A percentile compares a stretch with the other conserved stretches of the same genome.
These are phyloP conservation scores for Rhodotorula sp. DNA, from an alignment of 1,284 basidiomycete species.

Conservation along the genomic window DNA sequence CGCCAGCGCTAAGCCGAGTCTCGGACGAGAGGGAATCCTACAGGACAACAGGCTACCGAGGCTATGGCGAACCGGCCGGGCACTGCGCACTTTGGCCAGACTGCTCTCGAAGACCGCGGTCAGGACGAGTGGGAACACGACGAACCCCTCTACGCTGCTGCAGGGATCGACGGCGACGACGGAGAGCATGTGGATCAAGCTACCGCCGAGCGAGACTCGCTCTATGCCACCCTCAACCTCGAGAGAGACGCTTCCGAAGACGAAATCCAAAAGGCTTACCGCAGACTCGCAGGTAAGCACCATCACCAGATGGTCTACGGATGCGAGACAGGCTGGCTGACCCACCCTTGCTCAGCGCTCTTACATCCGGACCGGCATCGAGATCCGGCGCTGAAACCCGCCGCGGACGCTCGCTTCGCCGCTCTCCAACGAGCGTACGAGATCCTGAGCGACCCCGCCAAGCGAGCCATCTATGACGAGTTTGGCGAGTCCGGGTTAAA, in stretches of 20 bases:
- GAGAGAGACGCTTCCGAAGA: slow-evolving; percentile 31
- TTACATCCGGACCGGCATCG: slow-evolving; percentile 81
- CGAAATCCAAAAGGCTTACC: slow-evolving; percentile 38
- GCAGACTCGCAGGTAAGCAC: slow-evolving; percentile 32
- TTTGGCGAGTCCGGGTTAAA: slow-evolving; percentile 64
- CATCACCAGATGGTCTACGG: too few species aligned
- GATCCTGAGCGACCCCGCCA: slow-evolving; percentile 69
- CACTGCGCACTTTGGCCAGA: neutral
- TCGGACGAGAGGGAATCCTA: too few species aligned
- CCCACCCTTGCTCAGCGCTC: slow-evolving; percentile 51
- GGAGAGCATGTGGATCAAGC: slow-evolving; percentile 7
- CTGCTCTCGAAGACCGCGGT: neutral
- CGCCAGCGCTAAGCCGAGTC: neutral
- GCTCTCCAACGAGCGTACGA: slow-evolving; percentile 65
- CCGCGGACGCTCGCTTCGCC: slow-evolving; percentile 66
- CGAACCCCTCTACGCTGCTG: slow-evolving; percentile 12
- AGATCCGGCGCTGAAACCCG: slow-evolving; percentile 59
- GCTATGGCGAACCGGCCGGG: neutral
- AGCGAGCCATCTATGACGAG: slow-evolving; percentile 72
- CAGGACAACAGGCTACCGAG: too few species aligned
- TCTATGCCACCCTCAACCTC: slow-evolving; percentile 43
- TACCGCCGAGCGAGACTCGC: slow-evolving; percentile 15
- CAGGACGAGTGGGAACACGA: slow-evolving; percentile 25
- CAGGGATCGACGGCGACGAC: neutral
- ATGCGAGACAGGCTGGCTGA: neutral